A percentile compares a stretch with the other conserved stretches of the same genome.
These are phyloP conservation scores for Sphaerulina populicola DNA, from an alignment of 2,329 filamentous ascomycete genomes.

Conservation along the genomic window DNA sequence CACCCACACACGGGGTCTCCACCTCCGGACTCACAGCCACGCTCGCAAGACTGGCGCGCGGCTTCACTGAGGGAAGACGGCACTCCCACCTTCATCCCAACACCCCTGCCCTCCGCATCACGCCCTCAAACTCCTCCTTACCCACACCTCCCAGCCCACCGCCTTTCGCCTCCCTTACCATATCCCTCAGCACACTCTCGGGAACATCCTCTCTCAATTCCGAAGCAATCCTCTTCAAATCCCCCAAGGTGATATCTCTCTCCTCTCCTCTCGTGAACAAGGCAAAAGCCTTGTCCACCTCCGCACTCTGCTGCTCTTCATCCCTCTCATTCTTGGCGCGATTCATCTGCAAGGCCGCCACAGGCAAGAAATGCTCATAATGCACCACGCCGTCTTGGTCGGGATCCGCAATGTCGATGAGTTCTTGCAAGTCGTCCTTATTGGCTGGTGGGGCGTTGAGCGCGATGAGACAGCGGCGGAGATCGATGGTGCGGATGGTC, in stretches of 20 bases:
- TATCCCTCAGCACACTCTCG: constrained; percentile 78
- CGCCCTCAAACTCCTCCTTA: constrained; percentile 72
- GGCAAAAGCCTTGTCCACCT: constrained; percentile 72
- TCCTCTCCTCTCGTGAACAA: constrained; percentile 61
- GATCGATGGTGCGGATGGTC: constrained; percentile 36
- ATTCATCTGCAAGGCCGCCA: constrained; percentile 79
- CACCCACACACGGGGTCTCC: too few relatives aligned
- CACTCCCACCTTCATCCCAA: constrained; percentile 52
- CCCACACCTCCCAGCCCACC: constrained; percentile 66
- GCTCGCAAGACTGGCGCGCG: too few relatives aligned
- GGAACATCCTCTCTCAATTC: constrained; percentile 75
- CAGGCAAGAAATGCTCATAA: constrained; percentile 75
- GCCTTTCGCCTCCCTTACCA: constrained; percentile 90
- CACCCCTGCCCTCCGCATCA: constrained; percentile 76
- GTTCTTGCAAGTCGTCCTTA: constrained; percentile 61
- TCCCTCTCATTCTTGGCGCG: constrained; percentile 7
- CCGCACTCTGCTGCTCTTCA: constrained; percentile 49
- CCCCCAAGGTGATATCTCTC: constrained; percentile 66
- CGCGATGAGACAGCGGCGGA: constrained; percentile 50
- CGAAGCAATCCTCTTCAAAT: constrained; percentile 69
- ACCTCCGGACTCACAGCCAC: too few relatives aligned
- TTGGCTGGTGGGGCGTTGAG: constrained; percentile 63
- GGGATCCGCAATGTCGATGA: constrained; percentile 75
- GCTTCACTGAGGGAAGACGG: not conserved
- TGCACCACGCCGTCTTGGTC: constrained; percentile 67